Conservation (phyloP, 2,329 filamentous ascomycete species). For the Phyllosticta ampelicida region DNA sequence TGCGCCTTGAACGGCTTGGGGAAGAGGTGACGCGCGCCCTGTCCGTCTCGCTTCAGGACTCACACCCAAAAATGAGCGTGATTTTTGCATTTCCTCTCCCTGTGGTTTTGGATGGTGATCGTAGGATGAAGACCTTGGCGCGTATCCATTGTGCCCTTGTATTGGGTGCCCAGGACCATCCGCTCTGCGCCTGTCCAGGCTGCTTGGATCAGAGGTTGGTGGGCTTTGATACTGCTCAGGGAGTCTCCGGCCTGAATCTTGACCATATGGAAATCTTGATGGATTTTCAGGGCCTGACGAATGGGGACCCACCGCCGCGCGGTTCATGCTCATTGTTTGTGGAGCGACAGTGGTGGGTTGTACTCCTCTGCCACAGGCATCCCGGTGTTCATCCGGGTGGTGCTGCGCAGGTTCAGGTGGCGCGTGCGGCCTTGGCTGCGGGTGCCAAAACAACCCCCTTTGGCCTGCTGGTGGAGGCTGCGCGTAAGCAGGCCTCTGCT, state of each 20-base stretch:
- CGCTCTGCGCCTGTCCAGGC: slow-evolving; percentile 22
- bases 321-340: slow-evolving; percentile 2
- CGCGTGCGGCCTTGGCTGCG: slow-evolving; percentile 18
- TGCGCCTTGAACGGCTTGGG: slow-evolving; percentile 86
- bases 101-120: slow-evolving; percentile 30
- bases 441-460: slow-evolving; percentile 22
- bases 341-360: not conserved
- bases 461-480: slow-evolving; percentile 13
- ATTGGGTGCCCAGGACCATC: slow-evolving; percentile 24
- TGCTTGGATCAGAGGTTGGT: slow-evolving; percentile 28
- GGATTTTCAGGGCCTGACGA: not conserved
- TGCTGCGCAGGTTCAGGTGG: slow-evolving; percentile 19
- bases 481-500: not conserved
- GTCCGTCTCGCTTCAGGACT: slow-evolving; percentile 65
- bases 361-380: slow-evolving; percentile 9
- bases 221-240: slow-evolving; percentile 29
- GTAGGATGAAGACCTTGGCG: slow-evolving; percentile 18
- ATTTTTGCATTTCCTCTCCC: slow-evolving; percentile 48
- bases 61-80: slow-evolving; percentile 61
- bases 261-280: slow-evolving; percentile 15
- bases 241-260: slow-evolving; percentile 24
- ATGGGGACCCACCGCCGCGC: not conserved
- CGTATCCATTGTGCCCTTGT: slow-evolving; percentile 21
- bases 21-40: slow-evolving; percentile 76
- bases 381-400: slow-evolving; percentile 22